Evolutionary conservation across 805 yeast species (phyloP), one percentile per base, ranked within the genome.

Genomic region (Suhomyces sp.): DNA sequence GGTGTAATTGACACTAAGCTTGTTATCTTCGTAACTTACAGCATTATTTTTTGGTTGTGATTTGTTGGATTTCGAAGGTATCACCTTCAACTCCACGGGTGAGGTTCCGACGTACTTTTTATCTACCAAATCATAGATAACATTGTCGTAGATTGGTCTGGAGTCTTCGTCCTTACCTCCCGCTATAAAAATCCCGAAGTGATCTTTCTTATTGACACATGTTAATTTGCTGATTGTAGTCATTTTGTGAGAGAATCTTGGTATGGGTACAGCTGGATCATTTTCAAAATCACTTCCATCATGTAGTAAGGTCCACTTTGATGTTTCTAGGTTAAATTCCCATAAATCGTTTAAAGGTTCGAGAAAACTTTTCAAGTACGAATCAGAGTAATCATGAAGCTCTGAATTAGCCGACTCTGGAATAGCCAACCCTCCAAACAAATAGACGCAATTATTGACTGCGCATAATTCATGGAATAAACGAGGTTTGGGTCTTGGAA

Each of bases 401-500:
- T 20, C 17, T 5, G 20, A 23, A 23, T 11, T 23, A 6, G 6
- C 13, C 7, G 16, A 15, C 4, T 50, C 56, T 2, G 49, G 44
- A 6, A 75, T 59, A 0, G 63, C 55, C 19, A 84, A 52, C 1
- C 95, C 95, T 19, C 95, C 93, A 50, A 72, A 77, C 2, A 82
- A 47, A 51, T 74, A 83, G 2, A 83, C 39, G 28, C 70, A 65
- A 29, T 75, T 70, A 22, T 71, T 73, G 35, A 68, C 57, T 28
- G 71, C 72, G 12, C 74, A 59, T 37, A 83, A 56, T 3, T 85
- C 72, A 46, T 81, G 90, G 50, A 68, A 80, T 37, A 83, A 53
- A 33, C 95, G 63, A 9, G 79, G 72, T 5, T 19, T 32, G 6
- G 58, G 81, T 62, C 53, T 46, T 26, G 50, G 45, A 39, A 37